Conservation (phyloP, 1,284 basidiomycete genomes). For the Marasmius oreades region DNA sequence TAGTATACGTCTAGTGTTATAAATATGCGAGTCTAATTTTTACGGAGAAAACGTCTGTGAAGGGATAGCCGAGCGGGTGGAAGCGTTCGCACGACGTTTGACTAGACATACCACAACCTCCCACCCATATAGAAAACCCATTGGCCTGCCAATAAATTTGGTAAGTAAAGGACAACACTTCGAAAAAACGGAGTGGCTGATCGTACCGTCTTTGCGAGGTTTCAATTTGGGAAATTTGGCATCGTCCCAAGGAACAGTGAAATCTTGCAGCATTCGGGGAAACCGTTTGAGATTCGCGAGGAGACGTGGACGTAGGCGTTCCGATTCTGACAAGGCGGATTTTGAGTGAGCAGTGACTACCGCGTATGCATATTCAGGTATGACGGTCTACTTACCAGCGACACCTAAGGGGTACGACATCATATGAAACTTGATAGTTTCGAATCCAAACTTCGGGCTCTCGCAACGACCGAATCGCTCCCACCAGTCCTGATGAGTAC, state of each 20-base stretch:
- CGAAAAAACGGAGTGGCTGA: not conserved
- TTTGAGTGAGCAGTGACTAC: not conserved
- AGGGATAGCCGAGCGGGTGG: no score
- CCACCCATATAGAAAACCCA: not conserved
- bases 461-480: not conserved
- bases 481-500: not conserved
- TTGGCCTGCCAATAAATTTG: not conserved
- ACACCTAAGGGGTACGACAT: not conserved
- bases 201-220: not conserved
- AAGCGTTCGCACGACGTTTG: no score
- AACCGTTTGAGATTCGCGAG: not conserved
- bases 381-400: not conserved
- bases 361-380: not conserved
- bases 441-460: not conserved
- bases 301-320: not conserved
- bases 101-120: not conserved
- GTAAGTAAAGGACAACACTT: not conserved
- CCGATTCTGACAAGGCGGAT: not conserved
- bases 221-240: not conserved
- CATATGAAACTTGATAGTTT: not conserved
- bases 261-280: slow-evolving; percentile 21
- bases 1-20: no score
- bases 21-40: no score
- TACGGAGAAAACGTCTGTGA: no score
- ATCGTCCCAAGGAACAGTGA: not conserved